These are phyloP conservation scores for Aspergillus thermomutatus DNA, from an alignment of 2,329 filamentous ascomycete genomes.

Conservation along the genomic window DNA sequence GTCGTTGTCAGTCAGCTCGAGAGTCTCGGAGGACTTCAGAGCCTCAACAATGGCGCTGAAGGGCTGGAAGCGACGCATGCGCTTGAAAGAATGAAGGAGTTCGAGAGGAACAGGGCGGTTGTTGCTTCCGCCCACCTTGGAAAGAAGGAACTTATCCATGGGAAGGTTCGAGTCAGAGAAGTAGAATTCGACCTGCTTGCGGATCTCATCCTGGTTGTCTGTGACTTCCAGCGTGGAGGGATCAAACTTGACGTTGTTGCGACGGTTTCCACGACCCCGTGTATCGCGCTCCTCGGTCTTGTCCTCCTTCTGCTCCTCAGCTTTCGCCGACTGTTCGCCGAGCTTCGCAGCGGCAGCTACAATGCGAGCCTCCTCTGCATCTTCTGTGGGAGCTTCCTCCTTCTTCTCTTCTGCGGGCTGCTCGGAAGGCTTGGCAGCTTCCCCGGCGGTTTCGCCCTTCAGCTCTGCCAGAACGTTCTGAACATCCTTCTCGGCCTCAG, in stretches of 20 bases:
- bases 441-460: slow-evolving; percentile 31
- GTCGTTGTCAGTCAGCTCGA: slow-evolving; percentile 72
- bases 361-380: slow-evolving; percentile 37
- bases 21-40: slow-evolving; percentile 69
- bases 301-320: slow-evolving; percentile 28
- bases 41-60: slow-evolving; percentile 80
- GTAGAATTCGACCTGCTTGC: slow-evolving; percentile 94
- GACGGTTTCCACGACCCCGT: slow-evolving; percentile 27
- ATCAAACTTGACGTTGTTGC: slow-evolving; percentile 68
- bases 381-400: slow-evolving; percentile 25
- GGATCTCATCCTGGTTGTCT: slow-evolving; percentile 75
- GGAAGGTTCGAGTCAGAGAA: slow-evolving; percentile 89
- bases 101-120: slow-evolving; percentile 70
- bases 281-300: slow-evolving; percentile 19
- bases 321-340: slow-evolving; percentile 36
- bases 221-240: slow-evolving; percentile 65
- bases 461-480: slow-evolving; percentile 45
- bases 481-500: slow-evolving; percentile 45
- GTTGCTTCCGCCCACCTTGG: slow-evolving; percentile 71
- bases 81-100: slow-evolving; percentile 81
- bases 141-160: slow-evolving; percentile 82
- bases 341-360: slow-evolving; percentile 36
- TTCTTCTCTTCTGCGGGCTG: slow-evolving; percentile 13
- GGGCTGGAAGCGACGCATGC: slow-evolving; percentile 92
- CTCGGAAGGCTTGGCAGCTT: slow-evolving; percentile 8